Evolutionary conservation across 23 red algal genomes (phyloP), one percentile per base, ranked within the genome.

Genomic region (Agarophyton chilense): DNA sequence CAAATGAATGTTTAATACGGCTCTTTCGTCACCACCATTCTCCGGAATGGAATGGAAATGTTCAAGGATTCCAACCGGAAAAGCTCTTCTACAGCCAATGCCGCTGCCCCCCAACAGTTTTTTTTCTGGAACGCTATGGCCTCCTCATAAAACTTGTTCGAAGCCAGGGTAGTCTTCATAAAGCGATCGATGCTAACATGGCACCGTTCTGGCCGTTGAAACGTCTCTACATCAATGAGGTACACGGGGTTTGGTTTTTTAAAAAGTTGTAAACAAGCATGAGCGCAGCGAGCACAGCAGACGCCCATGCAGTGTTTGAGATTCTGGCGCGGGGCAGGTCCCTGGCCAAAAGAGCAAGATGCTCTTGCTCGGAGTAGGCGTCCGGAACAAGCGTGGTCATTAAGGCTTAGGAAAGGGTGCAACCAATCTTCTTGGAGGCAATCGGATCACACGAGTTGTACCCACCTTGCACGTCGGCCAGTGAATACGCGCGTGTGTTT

Each of bases 141-240:
- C n/a, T n/a, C n/a, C n/a, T n/a, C n/a, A n/a, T n/a, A n/a, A n/a
- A n/a, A n/a, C 31, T 81, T 87, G 19, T 86, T 73, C 1, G 62
- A 42, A 4, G 78, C 76, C 14, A 74, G 35, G 10, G 96, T 92
- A 9, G 93, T 68, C 58, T 49, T 65, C 67, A 94, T 83, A 25
- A 98, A 98, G 2, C 79, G 67, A 14, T 98, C 88, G 4, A 83
- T 34, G 18, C 71, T 82, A 9, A 95, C 88, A 26, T 53, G 40
- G n/a, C 85, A 83, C 39, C 84, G 62, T 39, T 94, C 86, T 18
- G 96, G 96, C 50, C 92, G 96, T 83, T 91, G 56, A 62, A 89
- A 98, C 1, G 92, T 98, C 72, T 83, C 86, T 46, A 94, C 86
- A 52, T 98, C 96, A 38, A 98, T 45, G 29, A 94, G 52, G 38